Conservation (phyloP, 2,329 filamentous ascomycete genomes). For the Drechslerella stenobrocha region DNA sequence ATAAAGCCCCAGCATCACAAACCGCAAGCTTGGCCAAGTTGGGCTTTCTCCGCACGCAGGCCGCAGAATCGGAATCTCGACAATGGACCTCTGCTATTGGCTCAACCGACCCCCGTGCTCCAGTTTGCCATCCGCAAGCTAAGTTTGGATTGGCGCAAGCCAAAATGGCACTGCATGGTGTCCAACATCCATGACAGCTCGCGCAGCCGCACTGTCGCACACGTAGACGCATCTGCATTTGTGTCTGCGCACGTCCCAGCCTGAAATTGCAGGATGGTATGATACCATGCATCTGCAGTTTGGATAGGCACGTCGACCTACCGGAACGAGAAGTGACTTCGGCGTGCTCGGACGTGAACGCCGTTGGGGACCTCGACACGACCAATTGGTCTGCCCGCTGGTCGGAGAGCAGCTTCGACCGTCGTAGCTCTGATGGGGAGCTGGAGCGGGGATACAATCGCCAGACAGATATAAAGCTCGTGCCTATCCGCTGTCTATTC, state of each 20-base stretch:
- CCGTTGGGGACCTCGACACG: conserved; percentile 24
- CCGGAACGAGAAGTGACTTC: conserved; percentile 22
- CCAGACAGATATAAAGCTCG: conserved; percentile 41
- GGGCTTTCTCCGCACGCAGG: conserved; percentile 11
- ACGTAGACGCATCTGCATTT: not conserved
- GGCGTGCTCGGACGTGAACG: conserved; percentile 26
- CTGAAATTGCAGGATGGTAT: conserved; percentile 16
- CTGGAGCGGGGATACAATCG: too few species aligned
- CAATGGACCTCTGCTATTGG: conserved; percentile 11
- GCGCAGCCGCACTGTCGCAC: not conserved
- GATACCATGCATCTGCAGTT: conserved; percentile 11
- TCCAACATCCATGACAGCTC: too few species aligned
- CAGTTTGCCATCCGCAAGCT: not conserved
- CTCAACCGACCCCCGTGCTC: conserved; percentile 8
- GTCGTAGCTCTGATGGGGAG: too few species aligned
- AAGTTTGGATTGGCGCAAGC: conserved; percentile 13
- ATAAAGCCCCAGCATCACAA: conserved; percentile 2
- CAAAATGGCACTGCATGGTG: conserved; percentile 46
- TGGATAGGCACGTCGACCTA: conserved; percentile 17
- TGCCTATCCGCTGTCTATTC: conserved; percentile 16
- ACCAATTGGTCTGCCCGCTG: too few species aligned
- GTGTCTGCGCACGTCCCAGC: conserved; percentile 28
- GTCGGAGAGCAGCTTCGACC: too few species aligned
- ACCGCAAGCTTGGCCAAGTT: conserved; percentile 8
- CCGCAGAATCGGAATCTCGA: conserved; percentile 34